Evolutionary conservation across 768 basidiomycete genomes (phyloP).

Genomic region (Thelephora aurantiotincta): DNA sequence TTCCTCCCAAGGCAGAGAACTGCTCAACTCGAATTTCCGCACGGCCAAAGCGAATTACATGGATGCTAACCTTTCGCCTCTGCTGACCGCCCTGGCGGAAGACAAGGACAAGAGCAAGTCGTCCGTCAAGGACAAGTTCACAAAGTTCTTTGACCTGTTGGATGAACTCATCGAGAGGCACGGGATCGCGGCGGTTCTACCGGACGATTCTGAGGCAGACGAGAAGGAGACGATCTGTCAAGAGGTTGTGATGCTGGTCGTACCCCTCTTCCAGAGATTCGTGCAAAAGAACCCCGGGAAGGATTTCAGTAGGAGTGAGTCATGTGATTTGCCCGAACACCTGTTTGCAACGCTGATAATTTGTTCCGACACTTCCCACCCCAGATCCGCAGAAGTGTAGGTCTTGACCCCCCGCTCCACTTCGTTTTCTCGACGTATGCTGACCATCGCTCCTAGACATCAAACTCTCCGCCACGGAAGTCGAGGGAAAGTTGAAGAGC

Average conservation of each 20-base stretch:
- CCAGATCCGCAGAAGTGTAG: slow-evolving; percentile 61
- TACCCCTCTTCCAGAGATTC: slow-evolving; percentile 63
- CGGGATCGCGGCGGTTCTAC: slow-evolving; percentile 48
- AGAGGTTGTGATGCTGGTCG: slow-evolving; percentile 63
- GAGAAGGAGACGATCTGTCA: slow-evolving; percentile 42
- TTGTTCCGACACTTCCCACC: neutral
- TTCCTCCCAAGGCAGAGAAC: slow-evolving; percentile 45
- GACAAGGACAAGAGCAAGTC: slow-evolving; percentile 37
- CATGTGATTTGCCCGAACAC: neutral
- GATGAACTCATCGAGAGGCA: slow-evolving; percentile 75
- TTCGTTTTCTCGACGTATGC: neutral
- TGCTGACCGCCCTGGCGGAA: slow-evolving; percentile 49
- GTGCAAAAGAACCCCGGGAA: slow-evolving; percentile 64
- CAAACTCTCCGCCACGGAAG: slow-evolving; percentile 61
- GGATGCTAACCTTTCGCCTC: slow-evolving; percentile 66
- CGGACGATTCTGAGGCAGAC: slow-evolving; percentile 46
- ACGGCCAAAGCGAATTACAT: slow-evolving; percentile 78
- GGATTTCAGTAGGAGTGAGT: slow-evolving; percentile 75
- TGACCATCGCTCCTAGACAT: slow-evolving; percentile 38
- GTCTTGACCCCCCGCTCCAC: slow-evolving; percentile 9
- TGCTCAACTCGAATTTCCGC: slow-evolving; percentile 56
- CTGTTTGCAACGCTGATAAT: neutral
- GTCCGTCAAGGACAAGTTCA: slow-evolving; percentile 71
- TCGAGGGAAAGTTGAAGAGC: slow-evolving; percentile 52
- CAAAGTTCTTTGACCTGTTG: slow-evolving; percentile 64